These are phyloP conservation scores for Sporothrix brunneoviolacea DNA, from an alignment of 2,329 filamentous ascomycete species.

Conservation along the genomic window DNA sequence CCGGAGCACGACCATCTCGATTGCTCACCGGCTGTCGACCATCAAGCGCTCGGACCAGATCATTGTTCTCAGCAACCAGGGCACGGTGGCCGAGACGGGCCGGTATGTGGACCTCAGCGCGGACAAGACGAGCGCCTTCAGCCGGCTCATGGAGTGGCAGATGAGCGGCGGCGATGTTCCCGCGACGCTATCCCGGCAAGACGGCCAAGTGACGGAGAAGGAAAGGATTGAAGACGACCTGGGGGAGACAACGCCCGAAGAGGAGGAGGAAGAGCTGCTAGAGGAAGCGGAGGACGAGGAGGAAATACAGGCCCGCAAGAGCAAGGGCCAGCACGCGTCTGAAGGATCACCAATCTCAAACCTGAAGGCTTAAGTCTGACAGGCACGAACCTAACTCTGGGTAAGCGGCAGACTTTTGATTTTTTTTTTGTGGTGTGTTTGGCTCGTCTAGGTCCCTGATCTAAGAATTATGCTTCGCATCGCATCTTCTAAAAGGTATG, in stretches of 20 bases:
- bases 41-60: constrained; percentile 95
- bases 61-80: constrained; percentile 81
- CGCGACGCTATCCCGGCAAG: constrained; percentile 26
- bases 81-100: constrained; percentile 84
- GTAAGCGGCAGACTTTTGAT: too few relatives aligned
- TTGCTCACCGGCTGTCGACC: constrained; percentile 89
- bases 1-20: constrained; percentile 93
- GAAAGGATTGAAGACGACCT: constrained; percentile 48
- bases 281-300: constrained; percentile 20
- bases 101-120: constrained; percentile 70
- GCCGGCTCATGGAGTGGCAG: constrained; percentile 97
- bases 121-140: constrained; percentile 76
- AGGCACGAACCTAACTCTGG: too few relatives aligned
- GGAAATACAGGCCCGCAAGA: constrained; percentile 4
- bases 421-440: too few relatives aligned
- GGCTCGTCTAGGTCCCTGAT: too few relatives aligned
- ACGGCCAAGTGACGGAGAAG: constrained; percentile 40
- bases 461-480: too few relatives aligned
- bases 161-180: constrained; percentile 73
- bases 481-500: too few relatives aligned
- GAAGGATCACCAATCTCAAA: too few relatives aligned
- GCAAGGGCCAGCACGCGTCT: neutral
- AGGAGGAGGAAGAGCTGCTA: constrained; percentile 23
- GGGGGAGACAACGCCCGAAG: constrained; percentile 33
- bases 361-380: too few relatives aligned